Evolutionary conservation across 805 yeast species (phyloP).

Genomic region (Candida peoriensis): DNA sequence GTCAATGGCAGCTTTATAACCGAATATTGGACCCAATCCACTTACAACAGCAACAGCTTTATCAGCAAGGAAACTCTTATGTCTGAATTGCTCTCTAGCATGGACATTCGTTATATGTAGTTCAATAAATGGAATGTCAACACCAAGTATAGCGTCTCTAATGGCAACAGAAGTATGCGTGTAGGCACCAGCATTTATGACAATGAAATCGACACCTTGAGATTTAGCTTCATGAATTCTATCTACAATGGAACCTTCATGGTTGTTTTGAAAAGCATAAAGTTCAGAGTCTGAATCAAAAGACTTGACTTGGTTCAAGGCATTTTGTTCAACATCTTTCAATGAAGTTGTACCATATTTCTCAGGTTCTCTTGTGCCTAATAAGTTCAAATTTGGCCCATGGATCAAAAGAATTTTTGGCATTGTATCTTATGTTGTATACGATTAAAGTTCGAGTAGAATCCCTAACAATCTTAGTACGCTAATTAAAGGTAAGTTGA

Average conservation of each 20-base stretch:
- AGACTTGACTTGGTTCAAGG: constrained; percentile 18
- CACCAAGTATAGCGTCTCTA: constrained; percentile 44
- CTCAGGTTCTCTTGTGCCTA: constrained; percentile 46
- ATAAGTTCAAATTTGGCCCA: constrained; percentile 46
- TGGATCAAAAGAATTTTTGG: constrained; percentile 37
- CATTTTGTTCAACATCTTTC: constrained; percentile 37
- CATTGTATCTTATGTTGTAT: no score
- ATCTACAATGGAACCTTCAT: constrained; percentile 43
- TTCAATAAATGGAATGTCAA: constrained; percentile 45
- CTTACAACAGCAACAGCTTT: constrained; percentile 40
- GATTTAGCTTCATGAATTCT: constrained; percentile 41
- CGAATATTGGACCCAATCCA: constrained; percentile 25
- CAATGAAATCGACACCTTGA: constrained; percentile 33
- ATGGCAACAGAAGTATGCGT: constrained; percentile 48
- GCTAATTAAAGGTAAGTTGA: no score
- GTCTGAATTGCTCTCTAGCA: constrained; percentile 47
- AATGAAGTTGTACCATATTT: constrained; percentile 45
- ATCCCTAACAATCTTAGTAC: no score
- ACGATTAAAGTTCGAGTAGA: no score
- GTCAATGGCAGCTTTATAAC: constrained; percentile 26
- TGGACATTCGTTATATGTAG: constrained; percentile 48
- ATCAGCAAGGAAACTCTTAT: constrained; percentile 42
- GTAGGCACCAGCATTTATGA: constrained; percentile 49
- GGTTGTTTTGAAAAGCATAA: constrained; percentile 36
- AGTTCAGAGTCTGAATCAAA: constrained; percentile 27